phyloP scores from a whole-genome alignment of 352 stramenopile genomes.

The Albugo laibachii region DNA sequence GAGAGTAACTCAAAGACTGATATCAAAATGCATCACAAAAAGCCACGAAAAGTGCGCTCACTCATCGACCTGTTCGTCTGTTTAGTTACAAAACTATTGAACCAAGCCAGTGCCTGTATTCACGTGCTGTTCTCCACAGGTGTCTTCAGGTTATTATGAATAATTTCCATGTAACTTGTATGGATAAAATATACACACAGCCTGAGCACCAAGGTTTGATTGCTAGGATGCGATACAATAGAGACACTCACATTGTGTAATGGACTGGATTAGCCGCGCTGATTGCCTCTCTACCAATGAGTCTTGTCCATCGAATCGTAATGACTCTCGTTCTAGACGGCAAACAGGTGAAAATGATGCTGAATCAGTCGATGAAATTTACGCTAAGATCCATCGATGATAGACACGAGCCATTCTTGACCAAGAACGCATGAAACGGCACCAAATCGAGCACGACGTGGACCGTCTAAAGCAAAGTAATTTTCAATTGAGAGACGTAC shows the following conservation, averaged over 20 bases:
- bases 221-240: neutral
- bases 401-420: conserved; percentile 23
- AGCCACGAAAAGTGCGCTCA: conserved; percentile 14
- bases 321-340: conserved; percentile 31
- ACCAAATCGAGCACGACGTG: conserved; percentile 8
- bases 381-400: neutral
- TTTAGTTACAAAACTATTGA: neutral
- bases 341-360: conserved; percentile 15
- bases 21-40: conserved; percentile 9
- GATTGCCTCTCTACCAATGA: conserved; percentile 36
- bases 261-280: conserved; percentile 15
- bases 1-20: conserved; percentile 8
- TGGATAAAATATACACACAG: conserved; percentile 32
- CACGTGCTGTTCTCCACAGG: conserved; percentile 9
- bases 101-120: neutral
- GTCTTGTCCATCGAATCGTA: conserved; percentile 48
- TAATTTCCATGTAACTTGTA: conserved; percentile 46
- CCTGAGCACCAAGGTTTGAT: conserved; percentile 35
- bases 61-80: conserved; percentile 34
- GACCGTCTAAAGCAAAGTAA: conserved; percentile 9
- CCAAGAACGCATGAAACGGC: conserved; percentile 12
- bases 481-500: conserved; percentile 16
- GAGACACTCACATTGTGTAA: neutral
- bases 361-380: neutral
- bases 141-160: conserved; percentile 38